A percentile compares a stretch with the other conserved stretches of the same genome.
Evolutionary conservation across 208 protist species (phyloP).

Genomic region (Porcisia hertigi): DNA sequence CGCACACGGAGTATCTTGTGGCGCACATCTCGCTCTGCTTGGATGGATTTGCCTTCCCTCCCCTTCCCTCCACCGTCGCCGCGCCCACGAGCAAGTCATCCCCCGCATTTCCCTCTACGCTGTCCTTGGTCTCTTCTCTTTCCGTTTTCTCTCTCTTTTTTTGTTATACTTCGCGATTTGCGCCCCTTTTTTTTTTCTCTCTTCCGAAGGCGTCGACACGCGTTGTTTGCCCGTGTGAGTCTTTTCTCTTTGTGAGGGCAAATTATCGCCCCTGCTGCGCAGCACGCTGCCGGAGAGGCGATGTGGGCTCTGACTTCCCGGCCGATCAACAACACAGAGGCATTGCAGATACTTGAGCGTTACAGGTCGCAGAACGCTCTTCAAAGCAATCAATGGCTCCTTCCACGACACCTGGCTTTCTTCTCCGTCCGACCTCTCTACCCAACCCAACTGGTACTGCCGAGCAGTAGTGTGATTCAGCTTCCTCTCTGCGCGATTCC

Average conservation of each 20-base stretch:
- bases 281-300: neutral
- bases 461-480: constrained; percentile 14
- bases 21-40: too few species aligned
- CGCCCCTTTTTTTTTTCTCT: neutral
- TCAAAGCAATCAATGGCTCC: constrained; percentile 48
- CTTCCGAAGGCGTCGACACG: neutral
- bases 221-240: neutral
- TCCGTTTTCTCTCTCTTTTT: neutral
- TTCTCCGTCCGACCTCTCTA: constrained; percentile 29
- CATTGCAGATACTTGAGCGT: constrained; percentile 17
- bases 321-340: constrained; percentile 29
- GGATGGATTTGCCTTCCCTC: too few species aligned
- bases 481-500: constrained; percentile 31
- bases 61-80: too few species aligned
- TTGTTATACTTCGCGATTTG: neutral
- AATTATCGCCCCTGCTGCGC: neutral
- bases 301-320: constrained; percentile 50
- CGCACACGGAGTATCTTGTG: too few species aligned
- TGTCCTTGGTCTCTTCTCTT: neutral
- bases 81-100: too few species aligned
- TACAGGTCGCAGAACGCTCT: constrained; percentile 23
- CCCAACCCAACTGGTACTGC: constrained; percentile 30
- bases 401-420: constrained; percentile 32
- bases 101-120: neutral
- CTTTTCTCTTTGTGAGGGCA: too few species aligned